Evolutionary conservation across 768 basidiomycete species (phyloP), one percentile per base, ranked within the genome.

Genomic region (Mycena leptocephala): DNA sequence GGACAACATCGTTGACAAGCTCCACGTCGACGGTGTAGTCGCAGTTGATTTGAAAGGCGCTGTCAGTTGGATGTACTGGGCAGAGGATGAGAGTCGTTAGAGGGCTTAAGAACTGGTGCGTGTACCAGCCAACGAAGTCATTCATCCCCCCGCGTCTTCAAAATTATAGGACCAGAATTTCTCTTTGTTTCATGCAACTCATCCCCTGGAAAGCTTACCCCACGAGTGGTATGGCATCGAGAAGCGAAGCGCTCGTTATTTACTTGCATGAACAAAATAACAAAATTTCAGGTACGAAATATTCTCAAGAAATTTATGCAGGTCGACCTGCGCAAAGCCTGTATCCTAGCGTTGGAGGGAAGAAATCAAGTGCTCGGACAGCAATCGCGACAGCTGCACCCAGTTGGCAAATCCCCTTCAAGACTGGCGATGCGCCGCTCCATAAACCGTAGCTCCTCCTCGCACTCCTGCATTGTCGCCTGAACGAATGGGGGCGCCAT

Each of bases 381-480:
- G 59, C 59, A 61, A 61, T 61, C 59, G 59, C 59, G 59, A 61
- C 59, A 61, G 22, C 24, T 61, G 59, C 59, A 61, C 59, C n/a
- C 59, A 33, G 35, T 61, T 39, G 35, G 59, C 59, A 61, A 39
- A 61, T 61, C 35, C 35, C 59, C 59, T 61, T 39, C n/a, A 39
- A 61, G 59, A 9, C 59, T 61, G n/a, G 59, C n/a, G 35, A 61
- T 61, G 33, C 63, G 63, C 63, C 48, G 63, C 28, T 65, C 4
- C 63, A 65, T 46, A 65, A 65, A 65, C 28, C 37, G 62, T 63
- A 63, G 22, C 59, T 62, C 62, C 62, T 63, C 62, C 62, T 63
- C 62, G 62, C 62, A 43, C 62, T 63, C 62, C 39, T 63, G 39
- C 26, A 41, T 41, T 63, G 62, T 63, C 62, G 62, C 13, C 62